These are phyloP conservation scores for Metschnikowia kunwiensis DNA, from an alignment of 805 yeast genomes.

Conservation along the genomic window DNA sequence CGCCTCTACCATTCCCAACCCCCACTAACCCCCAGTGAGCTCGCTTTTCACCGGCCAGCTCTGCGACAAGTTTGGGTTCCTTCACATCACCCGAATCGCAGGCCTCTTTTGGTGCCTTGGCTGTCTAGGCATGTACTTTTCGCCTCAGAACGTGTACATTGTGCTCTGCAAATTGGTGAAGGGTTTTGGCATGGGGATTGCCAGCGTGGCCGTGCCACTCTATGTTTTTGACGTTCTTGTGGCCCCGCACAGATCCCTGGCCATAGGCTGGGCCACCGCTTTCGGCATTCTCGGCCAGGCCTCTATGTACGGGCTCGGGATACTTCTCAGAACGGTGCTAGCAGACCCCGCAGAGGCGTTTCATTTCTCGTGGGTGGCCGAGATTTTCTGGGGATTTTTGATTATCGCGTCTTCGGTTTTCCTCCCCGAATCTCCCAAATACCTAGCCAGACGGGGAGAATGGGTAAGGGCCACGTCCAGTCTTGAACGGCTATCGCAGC, in stretches of 20 bases:
- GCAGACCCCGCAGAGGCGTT: conserved; percentile 6
- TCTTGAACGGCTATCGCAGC: conserved; percentile 7
- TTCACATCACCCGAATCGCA: conserved; percentile 23
- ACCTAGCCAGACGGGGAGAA: conserved; percentile 9
- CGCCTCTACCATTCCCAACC: not conserved
- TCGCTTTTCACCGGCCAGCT: conserved; percentile 29
- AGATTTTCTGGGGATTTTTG: conserved; percentile 10
- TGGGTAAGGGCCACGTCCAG: conserved; percentile 11
- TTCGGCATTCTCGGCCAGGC: conserved; percentile 9
- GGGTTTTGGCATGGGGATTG: conserved; percentile 33
- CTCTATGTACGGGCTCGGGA: conserved; percentile 6
- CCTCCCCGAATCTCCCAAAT: conserved; percentile 16
- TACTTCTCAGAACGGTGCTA: conserved; percentile 1
- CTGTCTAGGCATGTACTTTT: conserved; percentile 22
- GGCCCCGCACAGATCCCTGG: conserved; percentile 23
- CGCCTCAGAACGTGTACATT: conserved; percentile 24
- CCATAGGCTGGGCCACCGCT: conserved; percentile 9
- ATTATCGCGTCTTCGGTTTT: conserved; percentile 7
- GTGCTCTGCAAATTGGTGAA: conserved; percentile 29
- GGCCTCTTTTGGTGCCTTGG: conserved; percentile 31
- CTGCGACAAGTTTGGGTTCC: conserved; percentile 29
- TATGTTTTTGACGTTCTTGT: conserved; percentile 29
- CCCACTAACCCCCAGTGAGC: conserved; percentile 26
- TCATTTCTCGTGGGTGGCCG: conserved; percentile 13
- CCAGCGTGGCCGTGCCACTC: conserved; percentile 30